Conservation (phyloP, 129 eudicot species). For the Solidago caesia region DNA sequence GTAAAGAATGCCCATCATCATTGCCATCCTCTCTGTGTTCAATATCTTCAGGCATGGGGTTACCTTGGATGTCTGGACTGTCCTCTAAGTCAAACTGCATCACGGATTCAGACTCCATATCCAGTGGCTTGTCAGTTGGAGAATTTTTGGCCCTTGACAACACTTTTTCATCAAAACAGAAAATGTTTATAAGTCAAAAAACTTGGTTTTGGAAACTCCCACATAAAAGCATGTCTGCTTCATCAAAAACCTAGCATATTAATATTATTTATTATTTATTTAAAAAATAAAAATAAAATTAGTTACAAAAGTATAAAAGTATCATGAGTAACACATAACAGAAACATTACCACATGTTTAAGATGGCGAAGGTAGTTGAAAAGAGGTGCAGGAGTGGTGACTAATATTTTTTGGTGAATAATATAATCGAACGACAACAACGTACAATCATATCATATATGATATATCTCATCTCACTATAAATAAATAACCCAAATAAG, state of each 20-base stretch:
- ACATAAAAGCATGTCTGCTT: slow-evolving; percentile 93
- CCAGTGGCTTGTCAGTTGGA: slow-evolving; percentile 29
- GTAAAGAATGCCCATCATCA: slow-evolving; percentile 28
- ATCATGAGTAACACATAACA: not conserved
- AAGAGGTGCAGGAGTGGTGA: slow-evolving; percentile 96
- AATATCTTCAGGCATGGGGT: slow-evolving; percentile 31
- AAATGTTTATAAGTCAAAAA: slow-evolving; percentile 88
- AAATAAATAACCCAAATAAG: too few species aligned
- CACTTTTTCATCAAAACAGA: slow-evolving; percentile 91
- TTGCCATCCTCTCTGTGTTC: slow-evolving; percentile 31
- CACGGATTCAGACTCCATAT: slow-evolving; percentile 32
- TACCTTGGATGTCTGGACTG: slow-evolving; percentile 32
- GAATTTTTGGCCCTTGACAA: slow-evolving; percentile 54
- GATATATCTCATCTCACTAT: too few species aligned
- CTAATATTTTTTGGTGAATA: slow-evolving; percentile 28
- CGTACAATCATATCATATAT: too few species aligned
- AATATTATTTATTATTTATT: not conserved
- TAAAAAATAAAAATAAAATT: not conserved
- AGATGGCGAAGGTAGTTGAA: slow-evolving; percentile 77
- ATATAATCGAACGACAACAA: too few species aligned
- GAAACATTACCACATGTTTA: slow-evolving; percentile 71
- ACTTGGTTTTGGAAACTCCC: slow-evolving; percentile 98
- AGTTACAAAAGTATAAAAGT: not conserved
- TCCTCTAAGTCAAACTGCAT: slow-evolving; percentile 39
- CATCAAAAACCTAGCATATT: slow-evolving; percentile 78